Base-by-base conservation (phyloP, 2,329 filamentous ascomycete species). In the Xylaria sp. region DNA sequence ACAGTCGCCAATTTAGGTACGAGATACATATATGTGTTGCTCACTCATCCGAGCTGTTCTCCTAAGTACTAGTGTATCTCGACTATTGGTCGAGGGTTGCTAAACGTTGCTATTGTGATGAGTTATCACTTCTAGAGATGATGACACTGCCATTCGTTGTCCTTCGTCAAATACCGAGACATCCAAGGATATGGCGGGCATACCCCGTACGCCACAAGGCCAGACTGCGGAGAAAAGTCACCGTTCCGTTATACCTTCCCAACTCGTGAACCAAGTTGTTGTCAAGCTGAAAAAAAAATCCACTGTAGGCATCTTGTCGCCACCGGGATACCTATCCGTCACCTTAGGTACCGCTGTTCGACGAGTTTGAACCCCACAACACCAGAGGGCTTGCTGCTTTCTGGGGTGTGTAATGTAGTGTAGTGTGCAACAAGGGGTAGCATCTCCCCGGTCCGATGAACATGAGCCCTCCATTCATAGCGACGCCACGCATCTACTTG, bases 401-500 rank as follows among this genome's bases (percentile, higher is more conserved):
- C 43, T 33, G 38, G 51, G 52, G 31, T 43, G 56, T 33, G 25
- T 53, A n/a, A n/a, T n/a, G n/a, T n/a, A n/a, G n/a, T n/a, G n/a
- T n/a, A n/a, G n/a, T n/a, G n/a, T n/a, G n/a, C n/a, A n/a, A n/a
- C n/a, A n/a, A n/a, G n/a, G n/a, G n/a, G n/a, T n/a, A n/a, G n/a
- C n/a, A 19, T 54, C 33, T 54, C 25, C n/a, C 29, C 13, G 15
- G 41, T 19, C 52, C 46, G 51, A 35, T 55, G 31, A 54, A 38
- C 29, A 33, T 52, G 44, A 47, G 6, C 38, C 17, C 35, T 52
- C 38, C 47, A 40, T 17, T 37, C 35, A 37, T 21, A 27, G 29
- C 35, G 17, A 47, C 38, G 47, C 58, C 40, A 47, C 29, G 47
- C 38, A 53, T 58, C 47, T 54, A 35, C 54, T 49, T 17, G 54